Evolutionary conservation across 148 eudicot species (phyloP), one percentile per base, ranked within the genome.

Genomic region (Arctostaphylos glauca): DNA sequence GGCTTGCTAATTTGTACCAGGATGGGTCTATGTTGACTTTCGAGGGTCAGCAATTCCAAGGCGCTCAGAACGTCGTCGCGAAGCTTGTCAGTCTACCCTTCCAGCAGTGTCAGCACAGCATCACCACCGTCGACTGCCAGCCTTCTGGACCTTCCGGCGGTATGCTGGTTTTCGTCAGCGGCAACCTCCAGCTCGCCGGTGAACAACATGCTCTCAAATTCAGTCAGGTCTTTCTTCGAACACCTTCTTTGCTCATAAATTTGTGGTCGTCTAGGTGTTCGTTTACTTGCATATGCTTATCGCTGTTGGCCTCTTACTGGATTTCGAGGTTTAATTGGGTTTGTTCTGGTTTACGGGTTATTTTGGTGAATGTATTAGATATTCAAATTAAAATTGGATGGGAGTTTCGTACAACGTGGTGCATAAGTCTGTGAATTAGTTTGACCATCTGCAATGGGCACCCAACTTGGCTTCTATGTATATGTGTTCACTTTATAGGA

Each of bases 61-160:
- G 95, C n/a, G 80, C 85, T 23, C 88, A 85, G 74, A 89, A 86
- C 75, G 91, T 92, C 53, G 89, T 87, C 0, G 81, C 85, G 15
- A 92, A 93, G 81, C 89, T 93, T 41, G 84, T 88, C 9, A 58
- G 82, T 54, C 79, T 92, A 1, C 92, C 95, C 62, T 93, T 93
- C 78, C 88, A 88, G 58, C 93, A 93, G 87, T 91, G 92, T 80
- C 82, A 93, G 70, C 96, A 91, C 71, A 52, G 44, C 15, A 84
- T 93, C 72, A 72, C 89, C 76, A 91, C 94, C 74, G 89, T 87
- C 56, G 94, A 93, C 81, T 88, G 88, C 78, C 94, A 93, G 84
- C 96, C 94, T 5, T 93, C 94, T 73, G 94, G 94, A 43, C 86
- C 93, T 4, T 86, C 88, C 52, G 93, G 90, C 3, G 92, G 93